Conservation (phyloP, 2,329 filamentous ascomycete species). For the Pyricularia pennisetigena region DNA sequence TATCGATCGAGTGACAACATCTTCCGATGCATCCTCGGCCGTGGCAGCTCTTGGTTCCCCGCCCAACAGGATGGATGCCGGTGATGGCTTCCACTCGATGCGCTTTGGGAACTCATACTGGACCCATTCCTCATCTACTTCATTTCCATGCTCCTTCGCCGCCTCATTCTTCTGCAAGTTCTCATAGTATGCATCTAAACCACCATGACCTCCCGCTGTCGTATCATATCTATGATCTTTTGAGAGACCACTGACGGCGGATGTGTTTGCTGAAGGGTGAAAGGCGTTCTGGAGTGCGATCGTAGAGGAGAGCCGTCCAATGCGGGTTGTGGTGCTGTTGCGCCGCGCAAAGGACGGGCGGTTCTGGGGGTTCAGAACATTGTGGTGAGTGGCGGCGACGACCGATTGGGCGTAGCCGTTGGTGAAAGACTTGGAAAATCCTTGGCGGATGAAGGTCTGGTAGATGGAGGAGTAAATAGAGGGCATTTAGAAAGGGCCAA, state of each 20-base stretch:
- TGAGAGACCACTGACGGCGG: conserved; percentile 36
- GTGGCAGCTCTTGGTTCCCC: conserved; percentile 22
- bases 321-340: conserved; percentile 42
- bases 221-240: conserved; percentile 44
- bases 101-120: conserved; percentile 83
- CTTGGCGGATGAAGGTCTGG: conserved; percentile 87
- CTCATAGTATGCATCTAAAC: conserved; percentile 84
- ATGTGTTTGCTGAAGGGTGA: conserved; percentile 38
- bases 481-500: conserved; percentile 82
- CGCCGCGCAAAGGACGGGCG: conserved; percentile 52
- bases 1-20: conserved; percentile 24
- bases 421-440: conserved; percentile 92
- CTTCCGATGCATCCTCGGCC: conserved; percentile 20
- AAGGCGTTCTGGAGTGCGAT: conserved; percentile 73
- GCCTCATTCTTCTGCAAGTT: conserved; percentile 74
- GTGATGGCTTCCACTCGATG: conserved; percentile 75
- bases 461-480: conserved; percentile 59
- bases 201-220: conserved; percentile 40
- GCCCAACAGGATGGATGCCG: conserved; percentile 42
- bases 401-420: conserved; percentile 98
- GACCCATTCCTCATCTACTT: conserved; percentile 73
- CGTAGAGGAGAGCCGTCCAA: conserved; percentile 42
- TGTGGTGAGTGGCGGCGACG: conserved; percentile 81
- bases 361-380: conserved; percentile 62
- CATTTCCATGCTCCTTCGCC: conserved; percentile 41